Evolutionary conservation across 371 early-diverging fungal species (phyloP), one percentile per base, ranked within the genome.

Genomic region (Mortierella sp.): DNA sequence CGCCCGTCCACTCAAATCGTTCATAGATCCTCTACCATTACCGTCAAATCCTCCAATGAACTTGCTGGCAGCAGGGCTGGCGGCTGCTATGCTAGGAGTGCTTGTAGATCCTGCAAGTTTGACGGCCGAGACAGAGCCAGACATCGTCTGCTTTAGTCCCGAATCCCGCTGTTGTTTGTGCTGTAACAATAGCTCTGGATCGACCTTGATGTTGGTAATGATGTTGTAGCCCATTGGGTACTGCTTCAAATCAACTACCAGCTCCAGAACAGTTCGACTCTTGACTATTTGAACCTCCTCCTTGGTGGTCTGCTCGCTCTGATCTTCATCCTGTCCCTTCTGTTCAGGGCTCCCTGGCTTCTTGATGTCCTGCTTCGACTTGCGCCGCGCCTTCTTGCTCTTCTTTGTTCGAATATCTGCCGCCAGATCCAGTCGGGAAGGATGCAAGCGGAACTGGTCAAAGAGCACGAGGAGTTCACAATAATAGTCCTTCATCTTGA

Each of bases 181-280:
- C 26, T 86, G 82, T 21, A 86, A 70, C 19, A 86, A 55, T n/a
- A 86, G 78, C 55, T 86, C 87, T 24, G 87, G 87, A 31, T 86
- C 87, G 31, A 86, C 87, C 31, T 82, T 86, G 72, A 86, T 86
- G 57, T 75, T 82, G 45, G 87, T 86, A 50, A 79, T 81, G 50
- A 88, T 82, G 54, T 88, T 87, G 71, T 91, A 91, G 10, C 91
- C 91, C 42, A 82, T 73, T 10, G 85, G 85, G 71, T 86, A 91
- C 21, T 87, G 83, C 73, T 89, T 89, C 34, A 91, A 76, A 77
- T 91, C 91, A 1, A 89, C 83, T 7, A 89, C 73, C 34, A 87
- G 45, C 31, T 89, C 80, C 52, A 90, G 50, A 11, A 88, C 75
- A 2, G 88, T 83, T 19, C 83, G 80, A 24, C 55, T 80, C 60